Conservation (phyloP, 257 asterid genomes). For the Mitragyna speciosa region DNA sequence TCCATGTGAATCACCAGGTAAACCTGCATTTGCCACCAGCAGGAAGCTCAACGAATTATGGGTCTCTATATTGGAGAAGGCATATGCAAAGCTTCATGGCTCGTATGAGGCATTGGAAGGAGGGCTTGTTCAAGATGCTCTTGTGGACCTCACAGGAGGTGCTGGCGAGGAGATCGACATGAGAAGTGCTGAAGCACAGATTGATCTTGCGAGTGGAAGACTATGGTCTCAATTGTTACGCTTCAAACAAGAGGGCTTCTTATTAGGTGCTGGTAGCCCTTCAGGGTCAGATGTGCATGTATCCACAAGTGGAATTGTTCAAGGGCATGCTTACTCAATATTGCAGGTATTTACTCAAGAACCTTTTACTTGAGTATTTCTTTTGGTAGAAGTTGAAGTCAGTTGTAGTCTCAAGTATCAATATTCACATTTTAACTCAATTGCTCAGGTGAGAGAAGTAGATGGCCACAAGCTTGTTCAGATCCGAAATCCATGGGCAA, state of each 20-base stretch:
- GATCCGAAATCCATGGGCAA: conserved; percentile 99
- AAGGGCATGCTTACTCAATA: conserved; percentile 98
- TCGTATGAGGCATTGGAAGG: conserved; percentile 99
- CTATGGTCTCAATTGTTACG: conserved; percentile 94
- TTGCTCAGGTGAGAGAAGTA: conserved; percentile 75
- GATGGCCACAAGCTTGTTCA: conserved; percentile 93
- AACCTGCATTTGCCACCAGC: conserved; percentile 98
- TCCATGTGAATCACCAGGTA: conserved; percentile 98
- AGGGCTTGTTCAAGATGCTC: conserved; percentile 99
- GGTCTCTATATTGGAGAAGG: conserved; percentile 93
- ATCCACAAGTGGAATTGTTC: conserved; percentile 97
- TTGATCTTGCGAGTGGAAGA: conserved; percentile 98
- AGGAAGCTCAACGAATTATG: conserved; percentile 85
- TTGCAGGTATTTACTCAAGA: conserved; percentile 61
- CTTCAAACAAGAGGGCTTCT: conserved; percentile 89
- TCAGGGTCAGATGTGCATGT: conserved; percentile 98
- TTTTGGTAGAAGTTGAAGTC: conserved; percentile 5
- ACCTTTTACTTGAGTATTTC: background rate
- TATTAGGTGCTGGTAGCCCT: conserved; percentile 99
- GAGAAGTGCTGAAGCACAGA: conserved; percentile 96
- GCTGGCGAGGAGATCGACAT: conserved; percentile 99
- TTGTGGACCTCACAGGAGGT: conserved; percentile 98
- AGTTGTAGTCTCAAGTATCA: conserved; percentile 7
- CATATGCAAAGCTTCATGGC: conserved; percentile 98
- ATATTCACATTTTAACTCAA: background rate